These are phyloP conservation scores for Penicillium psychrosexuale DNA, from an alignment of 2,329 filamentous ascomycete genomes.

Conservation along the genomic window DNA sequence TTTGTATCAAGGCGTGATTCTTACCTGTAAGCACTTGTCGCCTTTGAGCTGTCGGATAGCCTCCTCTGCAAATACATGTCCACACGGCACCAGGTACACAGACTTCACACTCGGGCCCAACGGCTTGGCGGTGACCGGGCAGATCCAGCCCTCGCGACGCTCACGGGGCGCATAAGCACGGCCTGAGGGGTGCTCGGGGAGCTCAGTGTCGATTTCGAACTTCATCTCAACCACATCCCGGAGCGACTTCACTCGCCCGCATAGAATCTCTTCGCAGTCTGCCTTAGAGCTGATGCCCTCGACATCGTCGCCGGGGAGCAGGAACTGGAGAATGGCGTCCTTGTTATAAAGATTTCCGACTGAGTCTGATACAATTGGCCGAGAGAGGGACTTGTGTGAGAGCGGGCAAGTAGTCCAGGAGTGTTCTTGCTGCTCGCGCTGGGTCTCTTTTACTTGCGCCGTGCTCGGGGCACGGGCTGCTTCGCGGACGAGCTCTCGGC, in stretches of 20 bases:
- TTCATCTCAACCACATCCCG: conserved; percentile 85
- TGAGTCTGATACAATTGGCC: conserved; percentile 79
- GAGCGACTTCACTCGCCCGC: conserved; percentile 68
- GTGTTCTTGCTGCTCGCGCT: conserved; percentile 79
- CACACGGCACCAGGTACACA: conserved; percentile 90
- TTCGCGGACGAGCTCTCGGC: conserved; percentile 92
- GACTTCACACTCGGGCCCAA: conserved; percentile 75
- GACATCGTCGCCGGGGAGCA: conserved; percentile 56
- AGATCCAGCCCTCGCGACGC: conserved; percentile 65
- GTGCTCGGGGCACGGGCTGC: conserved; percentile 78
- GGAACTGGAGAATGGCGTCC: conserved; percentile 73
- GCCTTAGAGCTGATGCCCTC: conserved; percentile 53
- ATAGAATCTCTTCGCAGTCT: conserved; percentile 61
- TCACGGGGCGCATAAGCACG: conserved; percentile 30
- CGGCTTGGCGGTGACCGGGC: conserved; percentile 82
- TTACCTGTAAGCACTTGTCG: conserved; percentile 58
- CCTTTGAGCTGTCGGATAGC: conserved; percentile 76
- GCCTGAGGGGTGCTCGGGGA: conserved; percentile 42
- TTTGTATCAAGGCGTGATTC: conserved; percentile 11
- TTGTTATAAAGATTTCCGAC: conserved; percentile 90
- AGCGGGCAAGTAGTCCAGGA: conserved; percentile 84
- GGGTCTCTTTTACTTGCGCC: conserved; percentile 83
- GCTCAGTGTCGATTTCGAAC: conserved; percentile 58
- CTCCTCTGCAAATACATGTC: conserved; percentile 86
- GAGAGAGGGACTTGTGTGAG: conserved; percentile 70